Evolutionary conservation across 2,329 filamentous ascomycete genomes (phyloP).

Genomic region (Magnaporthiopsis incrustans): DNA sequence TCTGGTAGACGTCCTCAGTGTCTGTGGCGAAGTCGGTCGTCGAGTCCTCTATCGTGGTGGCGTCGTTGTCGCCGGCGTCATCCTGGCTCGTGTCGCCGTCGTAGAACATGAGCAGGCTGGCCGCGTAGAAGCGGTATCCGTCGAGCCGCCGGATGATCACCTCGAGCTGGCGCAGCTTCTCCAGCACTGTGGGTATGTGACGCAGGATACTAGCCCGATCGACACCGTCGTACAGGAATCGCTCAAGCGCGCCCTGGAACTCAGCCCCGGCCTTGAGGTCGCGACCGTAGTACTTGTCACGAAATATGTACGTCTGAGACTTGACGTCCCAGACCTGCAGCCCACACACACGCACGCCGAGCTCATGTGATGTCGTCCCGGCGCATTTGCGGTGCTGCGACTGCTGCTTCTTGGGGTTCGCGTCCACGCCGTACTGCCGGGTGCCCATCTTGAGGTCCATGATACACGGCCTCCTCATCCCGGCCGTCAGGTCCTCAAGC

Average conservation of each 20-base stretch:
- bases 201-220: conserved; percentile 71
- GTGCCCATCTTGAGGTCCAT: conserved; percentile 99
- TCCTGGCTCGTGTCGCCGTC: conserved; percentile 65
- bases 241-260: conserved; percentile 79
- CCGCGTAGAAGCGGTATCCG: conserved; percentile 91
- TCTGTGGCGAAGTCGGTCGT: conserved; percentile 52
- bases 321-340: conserved; percentile 92
- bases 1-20: conserved; percentile 36
- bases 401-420: conserved; percentile 81
- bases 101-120: conserved; percentile 90
- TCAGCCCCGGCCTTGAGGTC: conserved; percentile 79
- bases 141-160: conserved; percentile 70
- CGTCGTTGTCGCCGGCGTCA: conserved; percentile 32
- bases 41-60: conserved; percentile 43
- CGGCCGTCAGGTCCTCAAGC: conserved; percentile 88
- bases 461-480: conserved; percentile 94
- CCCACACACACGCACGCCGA: conserved; percentile 90
- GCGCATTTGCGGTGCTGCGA: conserved; percentile 92
- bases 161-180: conserved; percentile 77
- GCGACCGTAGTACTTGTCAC: conserved; percentile 96
- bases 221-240: conserved; percentile 85
- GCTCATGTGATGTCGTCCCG: conserved; percentile 79
- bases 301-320: conserved; percentile 80
- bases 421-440: conserved; percentile 90
- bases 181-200: conserved; percentile 80